Evolutionary conservation across 768 basidiomycete species (phyloP), one percentile per base, ranked within the genome.

Genomic region (Strobilomyces dryophilus): DNA sequence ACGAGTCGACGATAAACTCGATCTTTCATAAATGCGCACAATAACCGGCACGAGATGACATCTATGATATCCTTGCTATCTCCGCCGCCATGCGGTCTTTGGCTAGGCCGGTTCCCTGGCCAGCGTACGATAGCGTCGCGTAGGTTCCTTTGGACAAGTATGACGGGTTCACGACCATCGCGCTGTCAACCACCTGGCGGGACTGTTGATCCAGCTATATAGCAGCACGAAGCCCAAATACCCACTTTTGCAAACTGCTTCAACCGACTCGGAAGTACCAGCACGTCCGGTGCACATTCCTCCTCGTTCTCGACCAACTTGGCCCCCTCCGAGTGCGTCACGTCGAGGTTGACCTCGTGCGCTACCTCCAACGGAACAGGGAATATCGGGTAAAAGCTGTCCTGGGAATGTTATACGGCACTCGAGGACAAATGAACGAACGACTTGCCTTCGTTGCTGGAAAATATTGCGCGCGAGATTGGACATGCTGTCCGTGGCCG

Each of bases 341-440:
- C 77, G 63, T 97, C 94, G 37, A 99, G 78, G 64, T 97, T 95
- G 52, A 98, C 83, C 63, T 95, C 92, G 35, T 80, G 76, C 2
- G 85, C 75, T 17, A 87, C 69, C 7, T 89, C 87, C 12, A 77
- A 66, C 0, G 97, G 92, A 1, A 84, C 80, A 9, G 97, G 97
- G 69, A 98, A 98, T 37, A 97, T 71, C 0, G 97, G 97, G 66
- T 98, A 99, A 73, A 97, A 97, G 62, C 93, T 98, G 65, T 18
- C 12, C 18, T 35, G 21, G 1, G 26, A 4, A 7, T 26, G 44
- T 52, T 47, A 54, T 54, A 35, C 12, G 20, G 47, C 11, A 12
- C 20, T 32, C 0, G 24, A 32, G 7, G 21, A 15, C 1, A 26
- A 26, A 39, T 1, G 34, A 40, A 27, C 2, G 21, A 27, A 43